Conservation (phyloP, 1,284 basidiomycete genomes). For the Malassezia globosa region DNA sequence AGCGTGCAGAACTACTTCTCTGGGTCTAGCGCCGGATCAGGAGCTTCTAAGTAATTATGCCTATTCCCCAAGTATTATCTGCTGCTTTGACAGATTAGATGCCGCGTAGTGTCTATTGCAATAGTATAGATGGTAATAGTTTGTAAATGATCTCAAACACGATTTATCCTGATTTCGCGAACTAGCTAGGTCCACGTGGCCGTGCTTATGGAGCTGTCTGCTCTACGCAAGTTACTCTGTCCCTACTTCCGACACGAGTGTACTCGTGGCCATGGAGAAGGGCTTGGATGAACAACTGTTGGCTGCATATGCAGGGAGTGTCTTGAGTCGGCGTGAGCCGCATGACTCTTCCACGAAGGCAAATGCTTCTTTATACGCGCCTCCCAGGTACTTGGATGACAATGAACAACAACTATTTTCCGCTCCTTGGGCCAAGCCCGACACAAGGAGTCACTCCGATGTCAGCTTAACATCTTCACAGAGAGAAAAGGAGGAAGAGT, state of each 20-base stretch:
- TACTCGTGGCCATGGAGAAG: conserved; percentile 1
- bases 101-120: too few relatives aligned
- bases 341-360: background rate
- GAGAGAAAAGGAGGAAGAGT: conserved; percentile 55
- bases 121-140: too few relatives aligned
- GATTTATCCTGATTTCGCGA: too few relatives aligned
- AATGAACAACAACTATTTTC: background rate
- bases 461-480: conserved; percentile 51
- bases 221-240: too few relatives aligned
- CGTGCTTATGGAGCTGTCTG: too few relatives aligned
- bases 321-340: conserved; percentile 1
- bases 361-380: background rate
- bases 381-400: conserved; percentile 11
- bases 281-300: conserved; percentile 1
- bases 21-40: background rate
- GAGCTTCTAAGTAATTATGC: conserved; percentile 6
- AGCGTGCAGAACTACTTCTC: conserved; percentile 14
- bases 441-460: background rate
- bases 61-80: too few relatives aligned
- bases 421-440: conserved; percentile 1
- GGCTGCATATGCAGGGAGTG: conserved; percentile 1
- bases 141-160: too few relatives aligned
- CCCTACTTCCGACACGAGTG: too few relatives aligned
- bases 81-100: too few relatives aligned
- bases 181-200: too few relatives aligned